Evolutionary conservation across 306 rosid species (phyloP), one percentile per base, ranked within the genome.

Genomic region (Fragaria vesca): DNA sequence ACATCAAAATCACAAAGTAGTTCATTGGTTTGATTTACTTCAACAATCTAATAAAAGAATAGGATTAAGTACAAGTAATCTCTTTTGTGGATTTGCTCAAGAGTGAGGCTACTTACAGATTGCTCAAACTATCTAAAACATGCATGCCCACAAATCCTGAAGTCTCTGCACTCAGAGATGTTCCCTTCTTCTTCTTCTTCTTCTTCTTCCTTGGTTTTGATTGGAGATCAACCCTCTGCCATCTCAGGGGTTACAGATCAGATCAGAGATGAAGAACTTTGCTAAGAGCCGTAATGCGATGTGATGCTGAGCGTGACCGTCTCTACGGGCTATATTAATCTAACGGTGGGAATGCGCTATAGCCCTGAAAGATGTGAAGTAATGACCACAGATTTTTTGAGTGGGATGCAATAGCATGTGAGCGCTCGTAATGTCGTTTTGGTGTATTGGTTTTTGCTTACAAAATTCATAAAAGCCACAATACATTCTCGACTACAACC

Each of bases 91-190:
- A 68, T 68, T n/a, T 40, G 4, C 30, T 67, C 4, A 42, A 68
- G 28, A 21, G 52, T 12, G 4, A 68, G 72, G 32, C 12, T n/a
- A 68, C 72, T 68, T 68, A 68, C 72, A 68, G 72, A 68, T 42
- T 68, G 12, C 47, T 67, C 71, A 67, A 67, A 42, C 47, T 68
- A 42, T 42, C 52, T 42, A 42, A 40, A 68, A 30, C 34, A 30
- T 30, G n/a, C 52, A n/a, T 68, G 34, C 16, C 20, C 67, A 26
- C 36, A 28, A 4, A 28, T 26, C 67, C 72, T 68, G 12, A n/a
- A 8, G 34, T 42, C 47, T 42, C 52, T 68, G 72, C 34, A 4
- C 67, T 60, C 36, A 26, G 16, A 26, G 16, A 36, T 2, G 7
- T 28, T 26, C 36, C 38, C 16, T 17, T 24, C 34, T 2, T 30